Evolutionary conservation across 2,329 filamentous ascomycete genomes (phyloP), one percentile per base, ranked within the genome.

Genomic region (Samsoniella hepiali): DNA sequence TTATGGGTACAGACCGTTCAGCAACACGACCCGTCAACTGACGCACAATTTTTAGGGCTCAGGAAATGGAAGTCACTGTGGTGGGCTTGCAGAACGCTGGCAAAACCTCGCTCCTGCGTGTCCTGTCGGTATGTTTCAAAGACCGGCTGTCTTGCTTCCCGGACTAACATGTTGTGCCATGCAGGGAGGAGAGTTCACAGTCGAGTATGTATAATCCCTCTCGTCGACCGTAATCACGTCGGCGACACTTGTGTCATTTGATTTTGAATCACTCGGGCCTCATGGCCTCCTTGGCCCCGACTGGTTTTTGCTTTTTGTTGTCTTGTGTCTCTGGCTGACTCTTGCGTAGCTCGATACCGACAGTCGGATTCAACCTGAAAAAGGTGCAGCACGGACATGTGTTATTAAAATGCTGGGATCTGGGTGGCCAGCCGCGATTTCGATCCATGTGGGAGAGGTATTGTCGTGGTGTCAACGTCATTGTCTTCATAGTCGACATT

Each of bases 51-150:
- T 64, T 66, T 68, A 97, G 94, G 95, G 93, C 94, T 70, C 96
- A 93, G 69, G 95, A 99, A 82, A 97, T 99, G 93, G 95, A 99
- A 79, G 94, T 99, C 75, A 98, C 95, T 70, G 96, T 99, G 90
- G 94, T 99, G 76, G 95, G 95, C 31, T 81, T 99, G 74, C 95
- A 99, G 76, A 98, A 98, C 80, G 95, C 95, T 65, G 95, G 95
- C 73, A 99, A 99, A 81, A 98, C 95, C 45, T 98, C 94, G 66
- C 79, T 99, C 73, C 82, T 99, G 76, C 87, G 93, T 71, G 94
- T 98, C 72, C 84, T 99, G 71, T 93, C 94, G 82, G 95, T 99
- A 88, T 86, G 94, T 76, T 42, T 57, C 34, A 32, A 49, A 42
- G 15, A 40, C 5, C 63, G 65, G 64, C 64, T 62, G 56, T 58